phyloP scores from a whole-genome alignment of 2,329 filamentous ascomycete genomes.

The Alternaria gaisen region DNA sequence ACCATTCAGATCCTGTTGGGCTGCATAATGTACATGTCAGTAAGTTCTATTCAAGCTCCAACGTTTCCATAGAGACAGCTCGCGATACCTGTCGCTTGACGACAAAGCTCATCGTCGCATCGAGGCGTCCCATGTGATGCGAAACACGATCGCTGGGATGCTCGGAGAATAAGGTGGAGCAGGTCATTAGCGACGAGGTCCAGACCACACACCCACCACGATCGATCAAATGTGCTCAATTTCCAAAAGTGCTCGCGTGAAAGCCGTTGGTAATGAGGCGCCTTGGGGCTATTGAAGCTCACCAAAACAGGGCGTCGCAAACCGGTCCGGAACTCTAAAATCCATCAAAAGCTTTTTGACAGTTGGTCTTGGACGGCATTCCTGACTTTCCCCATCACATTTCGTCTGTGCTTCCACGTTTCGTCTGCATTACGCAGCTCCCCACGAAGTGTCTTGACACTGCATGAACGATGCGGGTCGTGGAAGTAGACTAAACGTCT shows the following conservation, averaged over 20 bases:
- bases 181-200: conserved; percentile 11
- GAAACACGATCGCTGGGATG: conserved; percentile 13
- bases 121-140: neutral
- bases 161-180: conserved; percentile 9
- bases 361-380: neutral
- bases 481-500: neutral
- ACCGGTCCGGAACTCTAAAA: conserved; percentile 14
- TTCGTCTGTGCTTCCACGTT: conserved; percentile 16
- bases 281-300: conserved; percentile 4
- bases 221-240: conserved; percentile 6
- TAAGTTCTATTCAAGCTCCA: neutral
- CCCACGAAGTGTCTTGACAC: conserved; percentile 6
- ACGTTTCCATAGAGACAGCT: conserved; percentile 6
- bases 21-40: neutral
- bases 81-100: neutral
- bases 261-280: conserved; percentile 3
- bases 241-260: conserved; percentile 1
- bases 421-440: conserved; percentile 14
- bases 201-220: conserved; percentile 7
- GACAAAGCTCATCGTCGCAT: neutral
- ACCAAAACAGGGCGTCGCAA: neutral
- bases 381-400: neutral
- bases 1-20: conserved; percentile 1
- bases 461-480: conserved; percentile 1
- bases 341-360: conserved; percentile 2